Evolutionary conservation across 2,329 filamentous ascomycete species (phyloP), one percentile per base, ranked within the genome.

Genomic region (Penicillium sp.): DNA sequence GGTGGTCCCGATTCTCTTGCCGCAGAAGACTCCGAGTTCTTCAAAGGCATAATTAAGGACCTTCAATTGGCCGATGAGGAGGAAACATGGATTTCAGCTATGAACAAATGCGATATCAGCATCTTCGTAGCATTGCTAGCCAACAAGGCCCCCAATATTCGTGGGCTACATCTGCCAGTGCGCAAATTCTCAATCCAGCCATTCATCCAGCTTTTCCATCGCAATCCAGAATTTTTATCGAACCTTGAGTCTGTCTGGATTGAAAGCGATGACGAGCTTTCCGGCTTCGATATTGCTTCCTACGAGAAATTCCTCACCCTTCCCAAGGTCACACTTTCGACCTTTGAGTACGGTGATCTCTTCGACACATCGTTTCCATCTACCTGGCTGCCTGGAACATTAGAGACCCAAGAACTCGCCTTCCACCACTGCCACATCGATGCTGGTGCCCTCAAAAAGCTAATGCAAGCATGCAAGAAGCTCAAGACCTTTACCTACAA

Each of bases 91-190:
- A 35, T 65, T 27, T 3, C 8, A 7, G 53, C 53, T 1, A 27
- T 65, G 25, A 29, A 61, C 2, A 27, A 45, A 4, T 2, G 10
- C 9, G 58, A 69, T 23, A 31, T 65, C 19, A 55, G 49, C 35
- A 17, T 66, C 12, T 54, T 64, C 17, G 17, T 55, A 31, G 61
- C 64, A 9, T 50, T 69, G 33, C 12, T 69, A 13, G 19, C 63
- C 21, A 61, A 44, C 23, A 63, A 59, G 23, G 59, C 67, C 0
- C 65, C 68, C 1, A 67, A 68, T 42, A 17, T 69, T 44, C 60
- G 55, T 17, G 8, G 15, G 1, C 41, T 70, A 15, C 44, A 35
- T 49, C n/a, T 68, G 3, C 57, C 62, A 1, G 61, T 57, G 4
- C 60, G 48, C 12, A 17, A 53, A 17, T 36, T 60, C 5, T 53